Percentiles rank a stretch among this genome's conserved stretches.
Evolutionary conservation across 2,329 filamentous ascomycete species (phyloP).

Genomic region (Bipolaris victoriae): DNA sequence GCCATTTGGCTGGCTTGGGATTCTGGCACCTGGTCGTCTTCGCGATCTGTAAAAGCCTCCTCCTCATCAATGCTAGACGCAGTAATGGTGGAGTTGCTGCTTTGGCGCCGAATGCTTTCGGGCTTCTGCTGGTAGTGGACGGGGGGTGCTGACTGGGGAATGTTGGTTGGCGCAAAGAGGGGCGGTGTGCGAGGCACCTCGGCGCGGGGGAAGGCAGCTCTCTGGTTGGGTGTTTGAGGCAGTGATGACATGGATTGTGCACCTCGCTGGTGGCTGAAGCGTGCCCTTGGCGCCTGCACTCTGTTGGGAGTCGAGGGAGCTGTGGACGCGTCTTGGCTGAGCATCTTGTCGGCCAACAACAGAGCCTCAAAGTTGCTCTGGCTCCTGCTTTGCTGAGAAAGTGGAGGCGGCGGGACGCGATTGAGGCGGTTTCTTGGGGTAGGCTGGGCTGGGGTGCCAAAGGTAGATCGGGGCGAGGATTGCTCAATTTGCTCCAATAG

Average conservation of each 20-base stretch:
- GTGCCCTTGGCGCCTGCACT: constrained; percentile 55
- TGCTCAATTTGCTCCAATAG: constrained; percentile 61
- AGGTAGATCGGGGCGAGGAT: constrained; percentile 64
- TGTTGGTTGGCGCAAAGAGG: constrained; percentile 37
- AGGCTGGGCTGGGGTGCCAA: constrained; percentile 63
- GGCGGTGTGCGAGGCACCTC: constrained; percentile 61
- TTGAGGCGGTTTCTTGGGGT: constrained; percentile 45
- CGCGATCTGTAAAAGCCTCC: constrained; percentile 64
- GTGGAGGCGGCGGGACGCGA: constrained; percentile 55
- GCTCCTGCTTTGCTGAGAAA: constrained; percentile 53
- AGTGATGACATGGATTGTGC: constrained; percentile 85
- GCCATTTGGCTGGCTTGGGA: constrained; percentile 81
- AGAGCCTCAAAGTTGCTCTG: constrained; percentile 77
- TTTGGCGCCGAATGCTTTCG: constrained; percentile 61
- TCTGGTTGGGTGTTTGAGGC: constrained; percentile 73
- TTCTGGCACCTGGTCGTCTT: constrained; percentile 70
- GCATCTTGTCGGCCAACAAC: constrained; percentile 73
- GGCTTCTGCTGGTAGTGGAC: constrained; percentile 43
- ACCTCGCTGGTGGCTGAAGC: constrained; percentile 72
- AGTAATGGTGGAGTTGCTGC: constrained; percentile 67
- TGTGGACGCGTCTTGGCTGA: constrained; percentile 77
- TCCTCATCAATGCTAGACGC: constrained; percentile 49
- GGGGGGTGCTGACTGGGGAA: constrained; percentile 52
- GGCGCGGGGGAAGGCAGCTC: constrained; percentile 62
- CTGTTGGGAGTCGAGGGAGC: constrained; percentile 73